These are phyloP conservation scores for Pisolithus microcarpus DNA, from an alignment of 768 basidiomycete species.

Conservation along the genomic window DNA sequence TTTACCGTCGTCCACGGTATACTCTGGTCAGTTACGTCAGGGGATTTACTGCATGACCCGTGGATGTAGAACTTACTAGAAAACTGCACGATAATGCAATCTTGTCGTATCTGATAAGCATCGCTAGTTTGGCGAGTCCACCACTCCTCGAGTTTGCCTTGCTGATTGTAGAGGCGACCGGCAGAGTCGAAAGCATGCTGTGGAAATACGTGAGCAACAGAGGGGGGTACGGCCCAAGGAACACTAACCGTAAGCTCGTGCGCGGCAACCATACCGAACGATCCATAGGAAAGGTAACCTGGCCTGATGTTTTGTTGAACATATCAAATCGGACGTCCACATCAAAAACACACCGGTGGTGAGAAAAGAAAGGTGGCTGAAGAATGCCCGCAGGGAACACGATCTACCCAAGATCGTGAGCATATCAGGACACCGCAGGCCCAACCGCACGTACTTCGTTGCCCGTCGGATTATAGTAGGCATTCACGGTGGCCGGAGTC, in stretches of 20 bases:
- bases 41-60: not conserved
- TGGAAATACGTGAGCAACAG: not conserved
- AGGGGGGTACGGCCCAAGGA: not conserved
- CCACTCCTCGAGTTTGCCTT: constrained; percentile 85
- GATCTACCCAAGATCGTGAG: constrained; percentile 40
- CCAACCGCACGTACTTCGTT: constrained; percentile 56
- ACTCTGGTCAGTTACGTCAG: constrained; percentile 37
- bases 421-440: not conserved
- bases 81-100: constrained; percentile 89
- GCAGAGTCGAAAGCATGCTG: constrained; percentile 89
- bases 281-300: constrained; percentile 80
- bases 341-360: constrained; percentile 50
- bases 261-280: constrained; percentile 86
- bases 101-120: constrained; percentile 74
- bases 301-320: constrained; percentile 50
- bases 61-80: constrained; percentile 40
- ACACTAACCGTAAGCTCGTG: constrained; percentile 80
- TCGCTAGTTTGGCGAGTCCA: constrained; percentile 86
- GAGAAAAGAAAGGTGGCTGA: constrained; percentile 84
- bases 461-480: constrained; percentile 80
- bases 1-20: constrained; percentile 78
- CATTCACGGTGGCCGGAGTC: constrained; percentile 80
- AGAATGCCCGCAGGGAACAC: constrained; percentile 97
- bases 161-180: constrained; percentile 83
- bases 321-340: not conserved